These are phyloP conservation scores for Aspergillus versicolor DNA, from an alignment of 2,329 filamentous ascomycete species.

Conservation along the genomic window DNA sequence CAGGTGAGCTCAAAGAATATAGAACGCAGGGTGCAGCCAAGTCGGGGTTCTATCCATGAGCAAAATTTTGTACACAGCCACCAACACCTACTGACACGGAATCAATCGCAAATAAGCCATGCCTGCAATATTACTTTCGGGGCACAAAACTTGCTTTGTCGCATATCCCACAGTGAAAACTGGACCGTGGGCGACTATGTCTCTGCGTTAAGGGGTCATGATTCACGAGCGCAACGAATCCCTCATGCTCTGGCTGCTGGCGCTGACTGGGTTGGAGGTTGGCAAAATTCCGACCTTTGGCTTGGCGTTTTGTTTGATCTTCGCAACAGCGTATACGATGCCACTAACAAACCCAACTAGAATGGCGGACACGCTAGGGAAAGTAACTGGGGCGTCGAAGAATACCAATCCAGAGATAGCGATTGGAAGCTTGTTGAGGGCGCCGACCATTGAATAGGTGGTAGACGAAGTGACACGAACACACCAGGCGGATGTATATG, in stretches of 20 bases:
- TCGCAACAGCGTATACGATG: constrained; percentile 83
- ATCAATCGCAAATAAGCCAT: constrained; percentile 17
- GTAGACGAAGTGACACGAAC: constrained; percentile 96
- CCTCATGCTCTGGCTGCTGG: constrained; percentile 85
- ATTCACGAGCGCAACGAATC: constrained; percentile 72
- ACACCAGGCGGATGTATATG: constrained; percentile 99
- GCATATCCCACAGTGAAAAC: constrained; percentile 27
- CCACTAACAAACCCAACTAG: constrained; percentile 87
- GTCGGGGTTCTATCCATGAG: neutral
- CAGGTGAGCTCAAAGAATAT: constrained; percentile 1
- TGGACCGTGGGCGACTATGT: neutral
- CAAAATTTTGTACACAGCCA: constrained; percentile 20
- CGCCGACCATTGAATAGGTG: constrained; percentile 98
- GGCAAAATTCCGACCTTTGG: constrained; percentile 68
- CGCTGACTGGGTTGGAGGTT: constrained; percentile 71
- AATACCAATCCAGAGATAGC: constrained; percentile 90
- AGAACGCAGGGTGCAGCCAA: neutral
- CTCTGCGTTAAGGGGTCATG: neutral
- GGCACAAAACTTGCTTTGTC: constrained; percentile 30
- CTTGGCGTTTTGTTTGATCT: constrained; percentile 73
- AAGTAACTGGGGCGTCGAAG: constrained; percentile 89
- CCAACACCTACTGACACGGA: constrained; percentile 25
- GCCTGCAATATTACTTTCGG: constrained; percentile 10
- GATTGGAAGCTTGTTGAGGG: constrained; percentile 96
- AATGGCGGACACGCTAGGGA: constrained; percentile 90